Evolutionary conservation across 2,329 filamentous ascomycete species (phyloP).

Genomic region (Fusarium transvaalense): DNA sequence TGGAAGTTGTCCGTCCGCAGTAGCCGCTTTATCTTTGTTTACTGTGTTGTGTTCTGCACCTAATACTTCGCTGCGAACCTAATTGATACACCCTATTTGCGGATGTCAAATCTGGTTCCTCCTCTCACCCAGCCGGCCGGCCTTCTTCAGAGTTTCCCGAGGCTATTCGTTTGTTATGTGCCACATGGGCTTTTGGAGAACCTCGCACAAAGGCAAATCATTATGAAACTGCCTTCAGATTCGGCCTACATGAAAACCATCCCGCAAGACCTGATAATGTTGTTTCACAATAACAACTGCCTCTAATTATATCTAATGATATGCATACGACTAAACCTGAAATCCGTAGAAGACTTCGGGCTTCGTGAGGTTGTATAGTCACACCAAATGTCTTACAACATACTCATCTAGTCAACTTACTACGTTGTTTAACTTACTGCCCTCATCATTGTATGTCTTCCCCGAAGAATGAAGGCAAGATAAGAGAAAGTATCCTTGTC

Average conservation of each 20-base stretch:
- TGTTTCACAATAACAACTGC: background rate
- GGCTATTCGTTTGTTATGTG: constrained; percentile 32
- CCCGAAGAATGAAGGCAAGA: background rate
- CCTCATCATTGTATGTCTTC: background rate
- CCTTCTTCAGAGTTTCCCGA: constrained; percentile 34
- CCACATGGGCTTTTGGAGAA: background rate
- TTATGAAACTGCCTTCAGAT: background rate
- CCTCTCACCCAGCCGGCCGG: constrained; percentile 39
- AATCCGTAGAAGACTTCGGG: background rate
- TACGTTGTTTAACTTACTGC: background rate
- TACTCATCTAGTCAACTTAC: background rate
- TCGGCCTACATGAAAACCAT: too few relatives aligned
- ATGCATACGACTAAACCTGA: background rate
- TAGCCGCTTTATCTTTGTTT: background rate
- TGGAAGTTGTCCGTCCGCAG: constrained; percentile 29
- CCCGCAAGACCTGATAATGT: background rate
- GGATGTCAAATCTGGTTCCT: constrained; percentile 19
- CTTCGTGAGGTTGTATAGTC: background rate
- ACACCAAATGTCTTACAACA: background rate
- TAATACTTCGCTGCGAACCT: background rate
- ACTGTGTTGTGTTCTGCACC: constrained; percentile 9
- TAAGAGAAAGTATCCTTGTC: background rate
- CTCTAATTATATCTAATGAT: background rate
- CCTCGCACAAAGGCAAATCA: too few relatives aligned
- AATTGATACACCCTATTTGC: constrained; percentile 3